Conservation (phyloP, 2,329 filamentous ascomycete species). For the Pseudopyrenochaeta lycopersici region DNA sequence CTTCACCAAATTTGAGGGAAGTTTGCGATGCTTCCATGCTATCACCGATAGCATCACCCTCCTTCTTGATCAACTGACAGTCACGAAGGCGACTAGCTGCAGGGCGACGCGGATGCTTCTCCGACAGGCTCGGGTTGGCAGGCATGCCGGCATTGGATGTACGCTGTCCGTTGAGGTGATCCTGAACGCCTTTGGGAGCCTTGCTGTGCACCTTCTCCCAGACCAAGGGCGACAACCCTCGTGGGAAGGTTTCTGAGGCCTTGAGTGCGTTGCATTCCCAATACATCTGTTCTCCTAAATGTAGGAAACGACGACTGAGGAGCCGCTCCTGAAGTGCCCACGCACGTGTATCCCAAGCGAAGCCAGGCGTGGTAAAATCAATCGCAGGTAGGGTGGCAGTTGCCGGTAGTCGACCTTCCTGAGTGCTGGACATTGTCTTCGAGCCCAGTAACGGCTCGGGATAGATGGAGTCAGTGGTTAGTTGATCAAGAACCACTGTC, state of each 20-base stretch:
- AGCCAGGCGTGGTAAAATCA: constrained; percentile 29
- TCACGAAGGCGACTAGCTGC: constrained; percentile 17
- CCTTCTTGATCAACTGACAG: constrained; percentile 32
- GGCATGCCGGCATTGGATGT: not conserved
- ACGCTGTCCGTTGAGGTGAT: not conserved
- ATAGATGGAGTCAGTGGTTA: constrained; percentile 3
- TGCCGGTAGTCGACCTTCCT: constrained; percentile 12
- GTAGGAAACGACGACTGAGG: constrained; percentile 44
- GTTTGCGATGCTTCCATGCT: constrained; percentile 23
- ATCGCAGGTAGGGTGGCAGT: constrained; percentile 17
- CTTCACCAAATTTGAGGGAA: constrained; percentile 9
- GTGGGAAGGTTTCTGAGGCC: constrained; percentile 47
- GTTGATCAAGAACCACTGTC: constrained; percentile 40
- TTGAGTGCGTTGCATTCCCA: constrained; percentile 51
- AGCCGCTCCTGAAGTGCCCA: constrained; percentile 49
- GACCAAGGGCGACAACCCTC: constrained; percentile 42
- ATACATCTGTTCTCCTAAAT: constrained; percentile 46
- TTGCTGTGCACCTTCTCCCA: constrained; percentile 49
- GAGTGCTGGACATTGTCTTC: not conserved
- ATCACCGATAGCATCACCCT: constrained; percentile 27
- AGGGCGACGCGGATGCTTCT: not conserved
- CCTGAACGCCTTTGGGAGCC: not conserved
- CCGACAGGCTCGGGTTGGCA: not conserved
- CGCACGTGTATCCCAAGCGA: constrained; percentile 46
- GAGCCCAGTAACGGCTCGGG: not conserved